Evolutionary conservation across 331 rosid genomes (phyloP).

Genomic region (Cydonia oblonga): DNA sequence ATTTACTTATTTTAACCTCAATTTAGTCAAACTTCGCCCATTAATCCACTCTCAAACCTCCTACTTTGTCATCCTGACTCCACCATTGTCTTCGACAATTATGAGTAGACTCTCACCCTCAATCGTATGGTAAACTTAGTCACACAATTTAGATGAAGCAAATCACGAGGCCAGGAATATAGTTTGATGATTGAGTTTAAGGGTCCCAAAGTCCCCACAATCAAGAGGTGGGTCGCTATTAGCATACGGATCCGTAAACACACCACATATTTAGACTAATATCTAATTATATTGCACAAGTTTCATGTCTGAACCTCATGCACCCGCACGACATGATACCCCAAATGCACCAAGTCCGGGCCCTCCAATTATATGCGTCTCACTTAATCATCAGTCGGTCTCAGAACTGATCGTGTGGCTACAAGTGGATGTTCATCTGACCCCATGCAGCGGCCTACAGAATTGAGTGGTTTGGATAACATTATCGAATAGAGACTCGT

Average conservation of each 20-base stretch:
- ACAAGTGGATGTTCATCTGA: no score
- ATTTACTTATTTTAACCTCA: background rate
- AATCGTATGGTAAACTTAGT: background rate
- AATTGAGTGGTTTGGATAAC: no score
- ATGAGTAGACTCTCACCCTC: background rate
- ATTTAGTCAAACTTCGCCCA: background rate
- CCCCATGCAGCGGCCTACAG: background rate
- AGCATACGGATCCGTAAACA: background rate
- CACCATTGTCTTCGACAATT: background rate
- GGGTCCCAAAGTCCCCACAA: background rate
- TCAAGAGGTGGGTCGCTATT: background rate
- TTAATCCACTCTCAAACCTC: background rate
- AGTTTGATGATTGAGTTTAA: background rate
- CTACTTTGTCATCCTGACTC: background rate
- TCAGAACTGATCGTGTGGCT: no score
- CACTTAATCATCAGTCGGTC: background rate
- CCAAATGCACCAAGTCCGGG: background rate
- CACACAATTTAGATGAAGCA: background rate
- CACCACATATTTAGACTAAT: no score
- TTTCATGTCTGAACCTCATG: background rate
- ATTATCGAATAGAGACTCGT: background rate
- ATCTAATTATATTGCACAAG: background rate
- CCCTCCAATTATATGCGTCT: background rate
- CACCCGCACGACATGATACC: background rate
- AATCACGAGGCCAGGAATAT: conserved; percentile 1